These are phyloP conservation scores for Globisporangium nunn DNA, from an alignment of 352 stramenopile genomes.

Conservation along the genomic window DNA sequence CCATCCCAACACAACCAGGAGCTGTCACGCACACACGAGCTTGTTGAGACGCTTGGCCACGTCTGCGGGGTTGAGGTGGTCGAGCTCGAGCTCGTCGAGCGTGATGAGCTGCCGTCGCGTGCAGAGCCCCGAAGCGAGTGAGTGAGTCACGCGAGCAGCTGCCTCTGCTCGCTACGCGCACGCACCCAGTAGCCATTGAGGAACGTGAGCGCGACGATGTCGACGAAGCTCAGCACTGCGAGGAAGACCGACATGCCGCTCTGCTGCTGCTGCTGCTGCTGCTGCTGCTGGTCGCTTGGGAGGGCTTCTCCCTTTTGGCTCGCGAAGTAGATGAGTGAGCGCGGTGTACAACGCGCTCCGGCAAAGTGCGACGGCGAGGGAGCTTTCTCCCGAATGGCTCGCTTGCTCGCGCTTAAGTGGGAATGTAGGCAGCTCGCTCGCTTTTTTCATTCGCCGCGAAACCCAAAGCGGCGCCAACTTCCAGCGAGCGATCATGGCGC, in stretches of 20 bases:
- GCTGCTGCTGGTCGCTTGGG: not conserved
- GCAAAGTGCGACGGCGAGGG: not conserved
- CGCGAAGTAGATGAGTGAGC: no score
- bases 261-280: not conserved
- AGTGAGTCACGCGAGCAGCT: not conserved
- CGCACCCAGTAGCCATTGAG: slow-evolving; percentile 84
- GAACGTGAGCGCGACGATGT: slow-evolving; percentile 83
- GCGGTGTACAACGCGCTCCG: not conserved
- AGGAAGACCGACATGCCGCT: slow-evolving; percentile 58
- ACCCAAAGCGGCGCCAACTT: slow-evolving; percentile 6
- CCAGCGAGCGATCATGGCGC: slow-evolving; percentile 18
- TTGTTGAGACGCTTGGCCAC: slow-evolving; percentile 81
- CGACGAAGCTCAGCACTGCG: slow-evolving; percentile 74
- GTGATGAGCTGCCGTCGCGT: slow-evolving; percentile 53
- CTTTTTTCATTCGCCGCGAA: not conserved
- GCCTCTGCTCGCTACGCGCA: not conserved
- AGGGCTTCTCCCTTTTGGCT: not conserved
- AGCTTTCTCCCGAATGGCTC: not conserved
- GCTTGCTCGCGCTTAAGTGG: not conserved
- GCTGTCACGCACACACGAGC: slow-evolving; percentile 52
- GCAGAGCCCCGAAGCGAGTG: not conserved
- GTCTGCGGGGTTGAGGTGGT: slow-evolving; percentile 83
- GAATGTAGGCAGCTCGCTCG: no score
- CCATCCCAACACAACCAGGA: not conserved
- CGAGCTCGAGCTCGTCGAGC: slow-evolving; percentile 79